Base-by-base conservation (phyloP, 179 eudicot species). In the Silene noctiflora region DNA sequence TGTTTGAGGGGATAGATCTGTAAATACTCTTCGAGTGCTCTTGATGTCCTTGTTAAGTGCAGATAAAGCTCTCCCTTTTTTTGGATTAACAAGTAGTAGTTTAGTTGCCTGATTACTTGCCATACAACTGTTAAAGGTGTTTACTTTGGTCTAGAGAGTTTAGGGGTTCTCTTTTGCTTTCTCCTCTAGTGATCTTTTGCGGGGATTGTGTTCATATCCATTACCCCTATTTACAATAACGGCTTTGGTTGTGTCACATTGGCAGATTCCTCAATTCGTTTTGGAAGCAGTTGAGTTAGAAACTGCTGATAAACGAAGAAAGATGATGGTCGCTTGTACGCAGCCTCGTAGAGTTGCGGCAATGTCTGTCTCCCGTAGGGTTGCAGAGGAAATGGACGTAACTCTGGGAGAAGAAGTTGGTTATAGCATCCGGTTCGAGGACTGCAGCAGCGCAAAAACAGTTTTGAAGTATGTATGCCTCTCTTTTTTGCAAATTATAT, bases 301-400 rank as follows among this genome's bases (percentile, higher is more conserved):
- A 46, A 78, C 83, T 39, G 80, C 89, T 6, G 97, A 93, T 79
- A 90, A 84, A 66, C 85, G 88, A 13, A 78, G 69, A 79, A 95
- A 95, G 81, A 93, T 73, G 87, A 81, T 93, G 90, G 80, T 95
- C 74, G 99, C 82, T 16, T 95, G 99, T 83, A 95, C 99, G 8
- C 99, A 93, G 80, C 99, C 99, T 19, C 91, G 97, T 62, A 89
- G 99, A 84, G 99, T 95, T 81, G 99, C 99, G 58, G 99, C 99
- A 51, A 95, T 95, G 97, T 95, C 99, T 25, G 99, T 95, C 35
- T 93, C 99, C 48, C 91, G 99, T 12, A 86, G 99, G 77, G 99
- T 95, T 80, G 88, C 99, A 51, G 99, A 95, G 80, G 99, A 95
- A 82, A 95, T 95, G 97, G 99, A 95, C 81, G 99, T 95, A 4